A percentile compares a stretch with the other conserved stretches of the same genome.
These are phyloP conservation scores for Claviceps sp. DNA, from an alignment of 2,329 filamentous ascomycete species.

Conservation along the genomic window DNA sequence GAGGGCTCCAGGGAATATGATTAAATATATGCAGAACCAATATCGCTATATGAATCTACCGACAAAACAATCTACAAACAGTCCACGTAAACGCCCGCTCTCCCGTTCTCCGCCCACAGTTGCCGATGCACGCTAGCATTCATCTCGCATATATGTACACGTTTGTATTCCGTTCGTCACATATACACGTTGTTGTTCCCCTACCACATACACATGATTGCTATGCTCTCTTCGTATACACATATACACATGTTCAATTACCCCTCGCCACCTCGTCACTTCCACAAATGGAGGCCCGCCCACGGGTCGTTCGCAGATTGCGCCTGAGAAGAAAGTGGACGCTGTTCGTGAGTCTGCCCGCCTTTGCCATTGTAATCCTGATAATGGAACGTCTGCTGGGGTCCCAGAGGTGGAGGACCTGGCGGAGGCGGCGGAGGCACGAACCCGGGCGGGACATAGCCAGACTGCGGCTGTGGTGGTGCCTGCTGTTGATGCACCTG, in stretches of 20 bases:
- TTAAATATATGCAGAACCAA: background rate
- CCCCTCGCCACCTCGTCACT: conserved; percentile 15
- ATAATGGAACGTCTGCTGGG: conserved; percentile 49
- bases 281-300: conserved; percentile 40
- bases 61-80: background rate
- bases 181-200: too few relatives aligned
- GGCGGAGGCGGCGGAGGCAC: conserved; percentile 52
- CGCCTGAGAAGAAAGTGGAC: conserved; percentile 14
- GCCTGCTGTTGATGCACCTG: background rate
- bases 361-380: conserved; percentile 20
- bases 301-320: conserved; percentile 35
- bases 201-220: too few relatives aligned
- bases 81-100: too few relatives aligned
- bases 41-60: background rate
- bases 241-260: background rate
- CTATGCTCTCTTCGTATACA: too few relatives aligned
- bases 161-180: too few relatives aligned
- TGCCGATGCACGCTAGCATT: background rate
- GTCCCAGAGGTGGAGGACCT: conserved; percentile 46
- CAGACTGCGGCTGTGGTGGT: conserved; percentile 18
- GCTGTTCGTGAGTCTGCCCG: conserved; percentile 10
- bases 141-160: too few relatives aligned
- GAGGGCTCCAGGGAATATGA: too few relatives aligned
- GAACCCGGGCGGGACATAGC: conserved; percentile 41
- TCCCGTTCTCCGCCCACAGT: background rate